Conservation (phyloP, 441 rosid genomes). For the Erodium texanum region DNA sequence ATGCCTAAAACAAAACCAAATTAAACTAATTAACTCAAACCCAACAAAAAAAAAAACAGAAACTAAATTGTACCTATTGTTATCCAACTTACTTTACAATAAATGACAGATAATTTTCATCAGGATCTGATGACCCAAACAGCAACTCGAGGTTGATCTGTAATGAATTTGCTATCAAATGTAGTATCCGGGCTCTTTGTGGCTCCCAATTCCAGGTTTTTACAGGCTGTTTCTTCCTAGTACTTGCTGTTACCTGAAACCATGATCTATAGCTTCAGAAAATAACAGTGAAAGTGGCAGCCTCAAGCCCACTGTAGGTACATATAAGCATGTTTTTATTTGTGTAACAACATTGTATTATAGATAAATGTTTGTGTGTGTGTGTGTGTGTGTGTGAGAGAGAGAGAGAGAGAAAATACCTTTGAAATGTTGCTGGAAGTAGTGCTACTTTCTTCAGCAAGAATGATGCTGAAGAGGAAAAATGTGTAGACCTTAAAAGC, state of each 20-base stretch:
- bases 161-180: constrained; percentile 77
- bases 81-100: constrained; percentile 56
- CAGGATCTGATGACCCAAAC: constrained; percentile 76
- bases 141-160: constrained; percentile 83
- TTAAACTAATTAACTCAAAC: constrained; percentile 14
- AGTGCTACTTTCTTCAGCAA: constrained; percentile 44
- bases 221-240: constrained; percentile 56
- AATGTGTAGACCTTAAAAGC: constrained; percentile 84
- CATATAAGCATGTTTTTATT: neutral
- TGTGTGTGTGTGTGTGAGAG: neutral
- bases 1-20: constrained; percentile 41
- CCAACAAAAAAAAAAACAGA: constrained; percentile 10
- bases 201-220: constrained; percentile 87
- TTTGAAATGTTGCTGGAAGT: constrained; percentile 39
- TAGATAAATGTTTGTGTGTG: neutral
- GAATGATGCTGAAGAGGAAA: constrained; percentile 62
- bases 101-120: constrained; percentile 88
- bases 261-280: constrained; percentile 17
- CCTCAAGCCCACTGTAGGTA: neutral
- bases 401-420: constrained; percentile 31
- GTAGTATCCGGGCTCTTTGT: constrained; percentile 77
- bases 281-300: constrained; percentile 1
- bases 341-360: neutral
- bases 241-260: constrained; percentile 44
- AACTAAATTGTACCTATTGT: constrained; percentile 8